A percentile compares a stretch with the other conserved stretches of the same genome.
Evolutionary conservation across 345 rosid species (phyloP).

Genomic region (Melaleuca quinquenervia): DNA sequence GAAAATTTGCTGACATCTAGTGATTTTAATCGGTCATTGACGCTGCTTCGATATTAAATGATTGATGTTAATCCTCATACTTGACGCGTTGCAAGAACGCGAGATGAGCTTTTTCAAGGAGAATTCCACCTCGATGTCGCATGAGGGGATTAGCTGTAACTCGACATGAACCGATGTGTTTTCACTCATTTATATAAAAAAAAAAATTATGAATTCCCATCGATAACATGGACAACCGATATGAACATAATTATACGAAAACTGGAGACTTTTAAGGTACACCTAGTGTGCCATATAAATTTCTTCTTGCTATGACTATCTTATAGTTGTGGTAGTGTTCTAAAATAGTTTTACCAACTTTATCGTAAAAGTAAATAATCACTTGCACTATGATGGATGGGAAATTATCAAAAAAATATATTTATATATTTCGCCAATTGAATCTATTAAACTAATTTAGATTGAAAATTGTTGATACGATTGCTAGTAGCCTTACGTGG

Average conservation of each 20-base stretch:
- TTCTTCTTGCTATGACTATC: not conserved
- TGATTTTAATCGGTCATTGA: not conserved
- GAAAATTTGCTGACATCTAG: not conserved
- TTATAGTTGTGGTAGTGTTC: not conserved
- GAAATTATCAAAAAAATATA: too few species aligned
- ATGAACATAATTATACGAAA: not conserved
- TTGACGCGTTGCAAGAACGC: not conserved
- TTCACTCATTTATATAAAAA: not conserved
- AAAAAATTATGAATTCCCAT: not conserved
- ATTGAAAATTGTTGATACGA: too few species aligned
- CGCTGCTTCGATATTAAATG: not conserved
- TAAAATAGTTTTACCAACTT: not conserved
- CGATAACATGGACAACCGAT: not conserved
- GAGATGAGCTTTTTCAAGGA: not conserved
- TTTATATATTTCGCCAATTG: too few species aligned
- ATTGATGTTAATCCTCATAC: not conserved
- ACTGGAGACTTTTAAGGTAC: not conserved
- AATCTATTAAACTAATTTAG: too few species aligned
- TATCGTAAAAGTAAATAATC: not conserved
- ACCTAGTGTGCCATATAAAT: not conserved
- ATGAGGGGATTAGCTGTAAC: not conserved
- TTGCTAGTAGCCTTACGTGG: too few species aligned
- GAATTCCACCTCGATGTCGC: not conserved
- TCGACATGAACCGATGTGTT: fast-evolving
- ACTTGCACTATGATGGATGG: not conserved